These are phyloP conservation scores for Microsporum ferrugineum DNA, from an alignment of 2,329 filamentous ascomycete genomes.

Conservation along the genomic window DNA sequence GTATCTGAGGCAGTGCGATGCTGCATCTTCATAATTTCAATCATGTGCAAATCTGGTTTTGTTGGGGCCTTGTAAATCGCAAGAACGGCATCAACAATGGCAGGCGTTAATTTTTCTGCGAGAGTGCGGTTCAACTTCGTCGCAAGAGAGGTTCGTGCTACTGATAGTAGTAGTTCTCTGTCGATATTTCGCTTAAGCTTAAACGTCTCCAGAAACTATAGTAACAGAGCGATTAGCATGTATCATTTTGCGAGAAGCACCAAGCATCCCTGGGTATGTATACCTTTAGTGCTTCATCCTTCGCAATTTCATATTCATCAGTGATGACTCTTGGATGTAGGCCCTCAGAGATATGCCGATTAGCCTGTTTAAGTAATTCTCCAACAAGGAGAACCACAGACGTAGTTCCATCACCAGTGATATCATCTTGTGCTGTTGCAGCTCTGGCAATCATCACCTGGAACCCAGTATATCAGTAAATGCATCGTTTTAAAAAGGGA, in stretches of 20 bases:
- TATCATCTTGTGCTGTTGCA: constrained; percentile 95
- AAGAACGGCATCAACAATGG: constrained; percentile 92
- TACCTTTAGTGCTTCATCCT: constrained; percentile 81
- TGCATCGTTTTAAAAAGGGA: constrained; percentile 7
- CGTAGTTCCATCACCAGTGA: constrained; percentile 94
- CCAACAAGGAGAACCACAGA: constrained; percentile 91
- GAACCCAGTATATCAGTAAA: constrained; percentile 7
- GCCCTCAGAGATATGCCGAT: constrained; percentile 93
- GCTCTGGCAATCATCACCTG: constrained; percentile 61
- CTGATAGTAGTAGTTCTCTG: constrained; percentile 82
- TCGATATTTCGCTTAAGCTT: constrained; percentile 82
- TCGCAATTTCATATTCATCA: constrained; percentile 94
- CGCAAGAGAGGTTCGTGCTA: constrained; percentile 84
- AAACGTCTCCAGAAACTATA: constrained; percentile 82
- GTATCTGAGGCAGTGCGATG: constrained; percentile 93
- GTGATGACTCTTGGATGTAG: constrained; percentile 93
- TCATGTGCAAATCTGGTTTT: constrained; percentile 97
- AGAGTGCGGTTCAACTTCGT: constrained; percentile 88
- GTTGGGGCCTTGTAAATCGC: constrained; percentile 79
- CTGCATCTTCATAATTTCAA: constrained; percentile 99
- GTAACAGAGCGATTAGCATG: background rate
- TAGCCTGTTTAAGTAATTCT: constrained; percentile 93
- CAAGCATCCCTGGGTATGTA: constrained; percentile 5
- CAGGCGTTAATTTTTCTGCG: constrained; percentile 81
- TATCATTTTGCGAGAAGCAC: constrained; percentile 15